Conservation (phyloP, 2,329 filamentous ascomycete genomes). For the Penicillium sp. region DNA sequence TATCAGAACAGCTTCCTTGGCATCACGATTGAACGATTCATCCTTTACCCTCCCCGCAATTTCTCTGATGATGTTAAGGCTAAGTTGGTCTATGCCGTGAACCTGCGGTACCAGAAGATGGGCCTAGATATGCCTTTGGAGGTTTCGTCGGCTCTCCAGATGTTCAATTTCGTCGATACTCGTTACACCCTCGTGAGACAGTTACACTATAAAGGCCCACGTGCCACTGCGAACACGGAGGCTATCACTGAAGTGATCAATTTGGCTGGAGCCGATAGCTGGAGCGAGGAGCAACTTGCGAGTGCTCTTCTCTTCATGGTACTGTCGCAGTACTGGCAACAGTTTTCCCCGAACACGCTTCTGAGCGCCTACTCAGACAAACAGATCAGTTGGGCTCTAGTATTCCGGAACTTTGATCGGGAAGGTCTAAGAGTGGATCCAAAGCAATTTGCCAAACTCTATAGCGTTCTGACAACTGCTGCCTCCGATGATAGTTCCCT, state of each 20-base stretch:
- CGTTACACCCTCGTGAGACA: conserved; percentile 57
- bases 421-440: conserved; percentile 75
- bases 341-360: conserved; percentile 70
- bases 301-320: conserved; percentile 74
- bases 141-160: conserved; percentile 48
- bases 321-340: conserved; percentile 65
- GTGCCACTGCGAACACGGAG: conserved; percentile 77
- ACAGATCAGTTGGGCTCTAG: conserved; percentile 67
- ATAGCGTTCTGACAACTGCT: conserved; percentile 75
- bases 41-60: conserved; percentile 83
- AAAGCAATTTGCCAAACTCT: conserved; percentile 79
- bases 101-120: conserved; percentile 70
- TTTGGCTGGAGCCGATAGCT: conserved; percentile 62
- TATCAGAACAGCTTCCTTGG: conserved; percentile 74
- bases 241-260: conserved; percentile 64
- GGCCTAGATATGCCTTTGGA: conserved; percentile 47
- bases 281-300: conserved; percentile 82
- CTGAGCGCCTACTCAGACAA: conserved; percentile 61
- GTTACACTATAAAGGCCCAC: conserved; percentile 75
- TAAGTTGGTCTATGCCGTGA: conserved; percentile 64
- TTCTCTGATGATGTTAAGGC: conserved; percentile 80
- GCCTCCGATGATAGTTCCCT: conserved; percentile 67
- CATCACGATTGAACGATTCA: conserved; percentile 80
- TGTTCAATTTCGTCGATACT: conserved; percentile 49
- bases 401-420: conserved; percentile 80